Evolutionary conservation across 2,329 filamentous ascomycete species (phyloP).

Genomic region (Ambrosiella cleistominuta): DNA sequence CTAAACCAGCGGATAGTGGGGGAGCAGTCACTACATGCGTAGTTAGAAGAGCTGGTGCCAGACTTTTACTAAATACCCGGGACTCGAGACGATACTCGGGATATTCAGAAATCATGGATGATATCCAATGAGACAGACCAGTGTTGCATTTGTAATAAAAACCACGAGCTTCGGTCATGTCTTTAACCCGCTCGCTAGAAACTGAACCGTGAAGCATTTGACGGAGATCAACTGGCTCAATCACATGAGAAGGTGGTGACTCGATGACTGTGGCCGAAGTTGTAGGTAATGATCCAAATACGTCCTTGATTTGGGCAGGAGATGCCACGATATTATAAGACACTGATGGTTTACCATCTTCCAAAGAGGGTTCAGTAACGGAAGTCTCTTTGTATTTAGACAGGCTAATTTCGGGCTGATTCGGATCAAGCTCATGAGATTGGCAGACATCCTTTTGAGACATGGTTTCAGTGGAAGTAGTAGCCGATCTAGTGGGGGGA

Average conservation of each 20-base stretch:
- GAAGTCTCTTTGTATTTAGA: not conserved
- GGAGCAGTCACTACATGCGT: conserved; percentile 16
- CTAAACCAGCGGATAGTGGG: conserved; percentile 18
- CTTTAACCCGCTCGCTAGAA: not conserved
- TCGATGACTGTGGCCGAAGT: conserved; percentile 6
- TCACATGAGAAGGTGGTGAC: conserved; percentile 3
- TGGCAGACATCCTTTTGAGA: not conserved
- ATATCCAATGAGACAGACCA: conserved; percentile 8
- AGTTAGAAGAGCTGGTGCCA: conserved; percentile 1
- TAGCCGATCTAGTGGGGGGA: not conserved
- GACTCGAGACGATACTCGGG: conserved; percentile 30
- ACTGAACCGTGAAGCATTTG: conserved; percentile 4
- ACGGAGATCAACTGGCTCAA: conserved; percentile 7
- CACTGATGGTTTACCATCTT: not conserved
- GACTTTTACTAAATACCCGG: conserved; percentile 17
- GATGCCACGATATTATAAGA: not conserved
- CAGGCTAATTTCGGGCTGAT: not conserved
- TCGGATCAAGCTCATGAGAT: not conserved
- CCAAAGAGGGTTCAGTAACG: not conserved
- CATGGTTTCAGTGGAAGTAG: not conserved
- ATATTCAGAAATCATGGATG: conserved; percentile 18
- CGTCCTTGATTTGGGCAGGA: not conserved
- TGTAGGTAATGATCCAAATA: conserved; percentile 3
- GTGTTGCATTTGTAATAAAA: conserved; percentile 1
- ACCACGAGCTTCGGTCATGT: conserved; percentile 8